Percentiles rank a stretch among this genome's conserved stretches.
Evolutionary conservation across 495 filamentous ascomycete species (phyloP).

Genomic region (Glonium stellatum): DNA sequence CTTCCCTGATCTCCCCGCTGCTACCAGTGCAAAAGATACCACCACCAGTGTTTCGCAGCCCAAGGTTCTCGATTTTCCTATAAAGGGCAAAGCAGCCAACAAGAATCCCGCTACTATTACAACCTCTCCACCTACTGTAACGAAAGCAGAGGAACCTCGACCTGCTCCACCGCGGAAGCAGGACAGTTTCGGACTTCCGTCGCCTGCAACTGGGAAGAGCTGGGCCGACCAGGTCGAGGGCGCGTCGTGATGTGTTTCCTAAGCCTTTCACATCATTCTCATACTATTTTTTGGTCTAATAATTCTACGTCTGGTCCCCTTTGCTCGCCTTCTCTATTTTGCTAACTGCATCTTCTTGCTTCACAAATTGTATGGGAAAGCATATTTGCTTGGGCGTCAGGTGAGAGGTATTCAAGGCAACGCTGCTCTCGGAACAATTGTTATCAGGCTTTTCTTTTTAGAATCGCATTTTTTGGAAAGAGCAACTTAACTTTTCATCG

Average conservation of each 20-base stretch:
- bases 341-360: too few relatives aligned
- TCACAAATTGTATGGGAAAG: too few relatives aligned
- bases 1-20: conserved; percentile 29
- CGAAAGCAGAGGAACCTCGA: conserved; percentile 1
- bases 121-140: neutral
- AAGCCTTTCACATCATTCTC: too few relatives aligned
- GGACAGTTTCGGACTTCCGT: conserved; percentile 20
- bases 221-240: conserved; percentile 33
- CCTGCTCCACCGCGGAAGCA: conserved; percentile 15
- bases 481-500: too few relatives aligned
- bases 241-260: conserved; percentile 1
- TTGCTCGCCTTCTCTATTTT: too few relatives aligned
- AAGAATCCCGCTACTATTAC: neutral
- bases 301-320: too few relatives aligned
- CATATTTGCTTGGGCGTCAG: too few relatives aligned
- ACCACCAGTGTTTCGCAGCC: neutral
- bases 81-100: conserved; percentile 15
- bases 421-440: too few relatives aligned
- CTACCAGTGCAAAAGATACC: neutral
- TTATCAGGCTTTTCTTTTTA: too few relatives aligned
- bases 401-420: too few relatives aligned
- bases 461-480: too few relatives aligned
- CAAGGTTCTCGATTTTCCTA: conserved; percentile 27
- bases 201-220: conserved; percentile 10
- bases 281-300: too few relatives aligned